phyloP scores from a whole-genome alignment of 345 rosid genomes.

The Moringa oleifera region DNA sequence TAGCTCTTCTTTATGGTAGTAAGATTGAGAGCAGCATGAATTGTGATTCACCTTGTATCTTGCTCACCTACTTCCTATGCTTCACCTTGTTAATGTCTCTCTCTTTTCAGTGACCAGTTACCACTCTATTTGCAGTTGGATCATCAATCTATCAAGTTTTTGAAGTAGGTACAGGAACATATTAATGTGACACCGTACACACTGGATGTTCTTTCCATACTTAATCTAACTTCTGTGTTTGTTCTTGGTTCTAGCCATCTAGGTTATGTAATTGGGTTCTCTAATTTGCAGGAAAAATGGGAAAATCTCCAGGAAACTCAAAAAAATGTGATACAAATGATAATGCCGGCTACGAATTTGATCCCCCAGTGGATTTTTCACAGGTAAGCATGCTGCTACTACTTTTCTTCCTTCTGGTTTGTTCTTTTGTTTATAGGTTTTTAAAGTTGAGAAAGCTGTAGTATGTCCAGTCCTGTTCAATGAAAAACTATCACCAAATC shows the following conservation, averaged over 20 bases:
- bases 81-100: too few species aligned
- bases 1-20: background rate
- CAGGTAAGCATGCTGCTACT: constrained; percentile 26
- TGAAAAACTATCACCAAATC: too few species aligned
- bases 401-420: background rate
- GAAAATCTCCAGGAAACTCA: constrained; percentile 17
- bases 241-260: background rate
- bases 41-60: background rate
- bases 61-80: too few species aligned
- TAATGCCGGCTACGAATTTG: constrained; percentile 32
- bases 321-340: constrained; percentile 31
- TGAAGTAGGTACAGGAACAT: too few species aligned
- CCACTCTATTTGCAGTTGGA: background rate
- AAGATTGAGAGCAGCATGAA: too few species aligned
- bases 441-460: too few species aligned
- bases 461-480: too few species aligned
- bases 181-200: background rate
- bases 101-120: too few species aligned
- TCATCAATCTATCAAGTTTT: constrained; percentile 1
- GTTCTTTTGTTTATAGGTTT: background rate
- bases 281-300: constrained; percentile 23
- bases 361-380: constrained; percentile 39
- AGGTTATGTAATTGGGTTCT: background rate
- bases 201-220: background rate
- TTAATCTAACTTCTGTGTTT: background rate